Conservation (phyloP, 2,329 filamentous ascomycete genomes). For the Diaporthe velutina region DNA sequence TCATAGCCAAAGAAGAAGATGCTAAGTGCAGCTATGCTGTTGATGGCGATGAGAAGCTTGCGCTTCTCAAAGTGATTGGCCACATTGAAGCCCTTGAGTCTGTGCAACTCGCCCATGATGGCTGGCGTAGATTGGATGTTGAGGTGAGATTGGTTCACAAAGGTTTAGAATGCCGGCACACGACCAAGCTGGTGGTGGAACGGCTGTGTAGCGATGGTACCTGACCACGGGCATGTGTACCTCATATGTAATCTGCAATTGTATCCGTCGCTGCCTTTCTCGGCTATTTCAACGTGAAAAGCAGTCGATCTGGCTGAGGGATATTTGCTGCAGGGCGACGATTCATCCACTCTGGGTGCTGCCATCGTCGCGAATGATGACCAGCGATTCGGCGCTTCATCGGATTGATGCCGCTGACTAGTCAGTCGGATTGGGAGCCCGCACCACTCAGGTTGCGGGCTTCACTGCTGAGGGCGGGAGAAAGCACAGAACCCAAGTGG, state of each 20-base stretch:
- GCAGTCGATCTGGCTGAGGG: background rate
- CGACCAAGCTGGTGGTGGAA: no score
- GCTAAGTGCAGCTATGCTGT: slow-evolving; percentile 72
- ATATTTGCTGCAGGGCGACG: background rate
- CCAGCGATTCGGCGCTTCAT: background rate
- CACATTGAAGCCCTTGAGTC: slow-evolving; percentile 48
- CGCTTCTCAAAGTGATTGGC: slow-evolving; percentile 68
- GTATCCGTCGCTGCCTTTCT: background rate
- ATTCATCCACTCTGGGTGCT: background rate
- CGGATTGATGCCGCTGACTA: no score
- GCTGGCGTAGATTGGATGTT: no score
- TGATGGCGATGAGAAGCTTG: slow-evolving; percentile 70
- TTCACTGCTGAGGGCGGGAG: background rate
- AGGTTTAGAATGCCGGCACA: background rate
- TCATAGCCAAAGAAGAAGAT: slow-evolving; percentile 78
- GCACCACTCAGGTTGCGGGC: no score
- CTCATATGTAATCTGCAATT: background rate
- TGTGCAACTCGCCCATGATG: slow-evolving; percentile 35
- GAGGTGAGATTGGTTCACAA: background rate
- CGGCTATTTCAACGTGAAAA: background rate
- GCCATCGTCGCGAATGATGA: background rate
- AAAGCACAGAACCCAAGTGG: background rate
- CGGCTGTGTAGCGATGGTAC: background rate
- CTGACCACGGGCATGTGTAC: background rate
- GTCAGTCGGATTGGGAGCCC: no score